phyloP scores from a whole-genome alignment of 2,329 filamentous ascomycete genomes.

The Lachnellula suecica region DNA sequence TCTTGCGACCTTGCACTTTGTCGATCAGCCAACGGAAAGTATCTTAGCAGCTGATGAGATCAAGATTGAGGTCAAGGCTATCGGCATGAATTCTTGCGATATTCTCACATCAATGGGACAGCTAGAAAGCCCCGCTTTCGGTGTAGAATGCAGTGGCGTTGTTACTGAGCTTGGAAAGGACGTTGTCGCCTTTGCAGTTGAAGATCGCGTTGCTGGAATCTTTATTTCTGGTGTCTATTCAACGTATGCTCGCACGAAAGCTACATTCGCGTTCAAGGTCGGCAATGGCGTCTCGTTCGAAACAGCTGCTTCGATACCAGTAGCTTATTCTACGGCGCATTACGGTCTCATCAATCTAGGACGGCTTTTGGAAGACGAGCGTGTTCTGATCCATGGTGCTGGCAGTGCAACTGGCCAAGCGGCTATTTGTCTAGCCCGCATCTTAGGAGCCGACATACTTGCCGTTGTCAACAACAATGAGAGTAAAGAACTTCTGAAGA shows the following conservation, averaged over 20 bases:
- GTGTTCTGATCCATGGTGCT: conserved; percentile 37
- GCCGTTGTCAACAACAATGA: conserved; percentile 26
- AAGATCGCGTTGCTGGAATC: conserved; percentile 36
- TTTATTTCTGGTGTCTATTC: conserved; percentile 33
- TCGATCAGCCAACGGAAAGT: conserved; percentile 24
- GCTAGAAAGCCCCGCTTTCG: conserved; percentile 29
- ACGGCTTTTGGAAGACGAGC: conserved; percentile 25
- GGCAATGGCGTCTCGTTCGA: conserved; percentile 27
- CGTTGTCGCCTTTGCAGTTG: conserved; percentile 28
- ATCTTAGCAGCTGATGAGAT: conserved; percentile 21
- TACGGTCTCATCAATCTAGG: conserved; percentile 27
- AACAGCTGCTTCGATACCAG: conserved; percentile 27
- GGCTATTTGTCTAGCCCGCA: conserved; percentile 32
- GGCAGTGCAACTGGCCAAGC: conserved; percentile 37
- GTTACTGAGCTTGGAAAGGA: conserved; percentile 31
- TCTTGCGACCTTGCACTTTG: conserved; percentile 28
- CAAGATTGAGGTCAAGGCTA: conserved; percentile 32
- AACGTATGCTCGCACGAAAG: conserved; percentile 30
- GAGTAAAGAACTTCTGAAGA: conserved; percentile 27
- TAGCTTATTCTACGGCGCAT: conserved; percentile 29
- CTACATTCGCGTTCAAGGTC: conserved; percentile 26
- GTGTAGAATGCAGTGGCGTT: conserved; percentile 36
- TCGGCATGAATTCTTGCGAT: conserved; percentile 36
- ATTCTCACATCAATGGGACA: conserved; percentile 38
- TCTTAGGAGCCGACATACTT: conserved; percentile 34